These are phyloP conservation scores for Fusarium sp. DNA, from an alignment of 2,329 filamentous ascomycete species.

Conservation along the genomic window DNA sequence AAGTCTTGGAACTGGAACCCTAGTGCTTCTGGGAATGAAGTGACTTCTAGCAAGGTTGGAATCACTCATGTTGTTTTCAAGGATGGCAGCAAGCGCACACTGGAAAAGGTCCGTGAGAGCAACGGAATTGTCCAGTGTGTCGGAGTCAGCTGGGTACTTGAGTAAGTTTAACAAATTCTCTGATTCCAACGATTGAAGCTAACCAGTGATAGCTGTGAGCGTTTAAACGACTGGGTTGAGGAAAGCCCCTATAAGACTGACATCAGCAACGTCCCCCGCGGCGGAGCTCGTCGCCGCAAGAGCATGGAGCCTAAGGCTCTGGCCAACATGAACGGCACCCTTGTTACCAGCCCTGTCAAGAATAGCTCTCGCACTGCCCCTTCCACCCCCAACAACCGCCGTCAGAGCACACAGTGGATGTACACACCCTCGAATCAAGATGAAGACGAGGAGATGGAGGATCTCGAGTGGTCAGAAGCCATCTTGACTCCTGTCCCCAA, in stretches of 20 bases:
- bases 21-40: slow-evolving; percentile 51
- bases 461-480: slow-evolving; percentile 56
- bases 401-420: slow-evolving; percentile 66
- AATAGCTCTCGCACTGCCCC: slow-evolving; percentile 53
- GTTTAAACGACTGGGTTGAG: slow-evolving; percentile 80
- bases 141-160: slow-evolving; percentile 87
- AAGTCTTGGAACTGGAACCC: slow-evolving; percentile 82
- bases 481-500: slow-evolving; percentile 67
- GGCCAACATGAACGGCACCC: slow-evolving; percentile 73
- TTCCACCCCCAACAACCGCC: slow-evolving; percentile 62
- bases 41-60: slow-evolving; percentile 66
- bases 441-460: slow-evolving; percentile 53
- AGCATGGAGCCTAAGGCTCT: slow-evolving; percentile 82
- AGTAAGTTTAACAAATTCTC: slow-evolving; percentile 66
- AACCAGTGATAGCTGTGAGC: slow-evolving; percentile 70
- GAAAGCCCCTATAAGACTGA: slow-evolving; percentile 77
- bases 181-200: slow-evolving; percentile 28
- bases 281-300: slow-evolving; percentile 77
- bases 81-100: slow-evolving; percentile 81
- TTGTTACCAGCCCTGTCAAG: slow-evolving; percentile 60
- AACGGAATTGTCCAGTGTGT: slow-evolving; percentile 84
- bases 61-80: slow-evolving; percentile 94
- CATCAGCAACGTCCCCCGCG: slow-evolving; percentile 73
- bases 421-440: slow-evolving; percentile 62
- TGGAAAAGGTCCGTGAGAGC: slow-evolving; percentile 81